phyloP scores from a whole-genome alignment of 345 rosid species.

The Clausena lansium region DNA sequence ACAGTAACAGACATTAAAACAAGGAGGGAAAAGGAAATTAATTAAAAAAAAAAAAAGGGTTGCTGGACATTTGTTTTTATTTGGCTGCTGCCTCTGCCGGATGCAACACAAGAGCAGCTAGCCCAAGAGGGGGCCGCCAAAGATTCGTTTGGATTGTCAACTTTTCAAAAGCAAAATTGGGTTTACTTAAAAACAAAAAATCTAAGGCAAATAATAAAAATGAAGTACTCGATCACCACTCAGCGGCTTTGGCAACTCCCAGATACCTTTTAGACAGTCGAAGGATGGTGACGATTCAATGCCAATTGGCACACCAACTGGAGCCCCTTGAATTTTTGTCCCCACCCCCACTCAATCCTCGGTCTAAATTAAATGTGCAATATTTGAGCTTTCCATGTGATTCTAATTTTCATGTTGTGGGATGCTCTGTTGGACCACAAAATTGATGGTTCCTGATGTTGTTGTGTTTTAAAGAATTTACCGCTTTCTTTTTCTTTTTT shows the following conservation, averaged over 20 bases:
- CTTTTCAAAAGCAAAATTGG: slow-evolving; percentile 18
- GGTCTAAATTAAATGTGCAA: background rate
- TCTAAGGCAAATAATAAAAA: background rate
- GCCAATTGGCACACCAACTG: background rate
- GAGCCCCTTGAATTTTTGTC: background rate
- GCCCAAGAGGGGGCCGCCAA: slow-evolving; percentile 10
- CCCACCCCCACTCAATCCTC: background rate
- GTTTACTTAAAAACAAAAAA: background rate
- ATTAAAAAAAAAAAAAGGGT: background rate
- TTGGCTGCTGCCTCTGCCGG: background rate
- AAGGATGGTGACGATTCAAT: too few relatives aligned
- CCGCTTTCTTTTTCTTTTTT: too few relatives aligned
- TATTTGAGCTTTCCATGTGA: slow-evolving; percentile 14
- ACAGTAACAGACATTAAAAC: too few relatives aligned
- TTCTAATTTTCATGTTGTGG: background rate
- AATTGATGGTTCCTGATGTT: background rate
- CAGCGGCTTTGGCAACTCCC: too few relatives aligned
- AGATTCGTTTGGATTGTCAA: slow-evolving; percentile 26
- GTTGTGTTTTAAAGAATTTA: too few relatives aligned
- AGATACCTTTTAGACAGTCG: too few relatives aligned
- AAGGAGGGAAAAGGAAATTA: too few relatives aligned
- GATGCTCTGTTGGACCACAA: slow-evolving; percentile 5
- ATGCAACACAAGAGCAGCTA: background rate
- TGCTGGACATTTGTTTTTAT: background rate
- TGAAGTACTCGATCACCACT: background rate